A percentile compares a stretch with the other conserved stretches of the same genome.
phyloP scores from a whole-genome alignment of 257 asterid genomes.

The Asclepias syriaca region DNA sequence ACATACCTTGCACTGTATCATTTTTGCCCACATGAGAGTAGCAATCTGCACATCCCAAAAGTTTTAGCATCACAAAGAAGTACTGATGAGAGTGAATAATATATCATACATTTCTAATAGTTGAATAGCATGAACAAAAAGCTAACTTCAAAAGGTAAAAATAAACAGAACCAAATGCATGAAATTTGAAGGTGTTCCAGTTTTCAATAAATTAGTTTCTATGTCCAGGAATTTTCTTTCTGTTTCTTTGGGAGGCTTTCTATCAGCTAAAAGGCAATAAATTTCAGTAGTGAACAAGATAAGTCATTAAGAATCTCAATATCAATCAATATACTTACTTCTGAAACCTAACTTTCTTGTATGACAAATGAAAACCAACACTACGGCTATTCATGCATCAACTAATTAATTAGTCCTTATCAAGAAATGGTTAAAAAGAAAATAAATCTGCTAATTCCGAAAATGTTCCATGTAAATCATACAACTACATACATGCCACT shows the following conservation, averaged over 20 bases:
- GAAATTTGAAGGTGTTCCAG: background rate
- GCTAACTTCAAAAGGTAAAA: background rate
- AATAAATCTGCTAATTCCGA: background rate
- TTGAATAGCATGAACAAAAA: background rate
- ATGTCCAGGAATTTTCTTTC: background rate
- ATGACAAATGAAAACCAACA: background rate
- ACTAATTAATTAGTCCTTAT: background rate
- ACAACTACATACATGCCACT: background rate
- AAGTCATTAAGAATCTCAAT: background rate
- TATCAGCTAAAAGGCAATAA: background rate
- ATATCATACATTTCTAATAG: background rate
- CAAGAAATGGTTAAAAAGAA: background rate
- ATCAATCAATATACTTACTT: background rate
- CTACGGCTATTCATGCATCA: background rate
- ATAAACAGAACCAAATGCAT: background rate
- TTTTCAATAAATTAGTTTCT: background rate
- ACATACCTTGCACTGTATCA: conserved; percentile 40
- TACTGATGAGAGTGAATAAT: background rate
- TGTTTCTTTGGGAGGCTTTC: background rate
- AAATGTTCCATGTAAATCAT: background rate
- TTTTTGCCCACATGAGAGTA: conserved; percentile 56
- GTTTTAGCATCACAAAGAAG: conserved; percentile 13
- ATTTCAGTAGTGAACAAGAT: background rate
- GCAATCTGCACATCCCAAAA: conserved; percentile 55
- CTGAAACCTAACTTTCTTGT: background rate